Conservation (phyloP, 2,329 filamentous ascomycete species). For the Aspergillus intermedius region DNA sequence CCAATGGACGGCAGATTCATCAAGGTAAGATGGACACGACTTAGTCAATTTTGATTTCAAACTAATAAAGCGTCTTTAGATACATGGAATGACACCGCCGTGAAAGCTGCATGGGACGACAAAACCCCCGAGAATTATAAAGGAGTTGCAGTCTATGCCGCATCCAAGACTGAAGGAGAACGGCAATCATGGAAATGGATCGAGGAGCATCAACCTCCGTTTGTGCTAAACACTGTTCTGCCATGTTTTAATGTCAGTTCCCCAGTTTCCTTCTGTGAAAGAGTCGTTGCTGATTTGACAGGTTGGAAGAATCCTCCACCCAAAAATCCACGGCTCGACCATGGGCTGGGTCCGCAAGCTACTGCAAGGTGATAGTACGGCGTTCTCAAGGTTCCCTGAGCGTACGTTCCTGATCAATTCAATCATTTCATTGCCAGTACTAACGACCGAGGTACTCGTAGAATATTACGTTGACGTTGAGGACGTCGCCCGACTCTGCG, state of each 20-base stretch:
- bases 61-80: constrained; percentile 16
- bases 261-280: background rate
- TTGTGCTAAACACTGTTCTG: constrained; percentile 38
- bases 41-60: constrained; percentile 13
- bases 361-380: constrained; percentile 1
- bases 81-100: constrained; percentile 6
- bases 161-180: constrained; percentile 44
- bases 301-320: constrained; percentile 30
- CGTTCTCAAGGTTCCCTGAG: constrained; percentile 6
- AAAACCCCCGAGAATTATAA: background rate
- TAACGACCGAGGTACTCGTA: constrained; percentile 13
- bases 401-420: constrained; percentile 7
- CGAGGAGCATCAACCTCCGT: constrained; percentile 37
- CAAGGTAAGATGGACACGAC: constrained; percentile 8
- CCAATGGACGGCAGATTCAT: constrained; percentile 4
- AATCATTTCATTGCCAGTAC: background rate
- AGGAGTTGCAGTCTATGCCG: constrained; percentile 18
- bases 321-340: constrained; percentile 18
- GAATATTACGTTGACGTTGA: constrained; percentile 44
- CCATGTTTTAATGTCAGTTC: constrained; percentile 26
- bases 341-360: constrained; percentile 8
- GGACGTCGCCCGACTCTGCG: constrained; percentile 47
- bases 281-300: background rate
- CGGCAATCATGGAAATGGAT: constrained; percentile 43
- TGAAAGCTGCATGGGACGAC: constrained; percentile 6